Evolutionary conservation across 2,329 filamentous ascomycete species (phyloP).

Genomic region (Ophiocordyceps sinensis): DNA sequence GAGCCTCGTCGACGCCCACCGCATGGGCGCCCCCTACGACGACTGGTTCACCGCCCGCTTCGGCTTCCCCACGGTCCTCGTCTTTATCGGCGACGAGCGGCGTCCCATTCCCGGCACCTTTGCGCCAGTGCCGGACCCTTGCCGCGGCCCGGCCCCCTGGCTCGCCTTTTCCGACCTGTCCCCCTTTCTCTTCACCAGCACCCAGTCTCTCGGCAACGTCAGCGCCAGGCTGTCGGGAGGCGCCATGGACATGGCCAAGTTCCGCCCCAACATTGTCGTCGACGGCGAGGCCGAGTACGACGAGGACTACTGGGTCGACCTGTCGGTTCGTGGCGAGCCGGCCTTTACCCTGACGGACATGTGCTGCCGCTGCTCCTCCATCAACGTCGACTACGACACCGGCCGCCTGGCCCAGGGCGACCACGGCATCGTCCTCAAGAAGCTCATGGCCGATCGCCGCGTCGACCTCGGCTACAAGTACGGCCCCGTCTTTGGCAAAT

Average conservation of each 20-base stretch:
- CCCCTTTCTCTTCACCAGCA: constrained; percentile 58
- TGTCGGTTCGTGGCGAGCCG: constrained; percentile 25
- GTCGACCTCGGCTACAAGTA: constrained; percentile 56
- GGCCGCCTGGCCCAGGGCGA: constrained; percentile 43
- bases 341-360: constrained; percentile 50
- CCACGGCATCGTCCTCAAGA: constrained; percentile 49
- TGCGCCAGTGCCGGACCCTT: constrained; percentile 14
- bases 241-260: constrained; percentile 49
- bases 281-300: constrained; percentile 46
- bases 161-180: constrained; percentile 64
- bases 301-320: constrained; percentile 59
- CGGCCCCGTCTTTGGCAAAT: constrained; percentile 58
- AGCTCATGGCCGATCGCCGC: constrained; percentile 53
- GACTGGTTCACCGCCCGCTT: constrained; percentile 55
- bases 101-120: constrained; percentile 47
- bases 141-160: constrained; percentile 23
- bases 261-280: constrained; percentile 60
- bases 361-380: constrained; percentile 51
- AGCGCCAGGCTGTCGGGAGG: constrained; percentile 36
- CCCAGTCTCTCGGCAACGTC: constrained; percentile 55
- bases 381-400: constrained; percentile 58
- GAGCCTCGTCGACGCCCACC: constrained; percentile 42
- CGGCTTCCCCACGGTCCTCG: constrained; percentile 44
- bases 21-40: constrained; percentile 46
- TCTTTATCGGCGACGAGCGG: constrained; percentile 48